phyloP scores from a whole-genome alignment of 1,284 basidiomycete species.

The Rhizopogon parksii region DNA sequence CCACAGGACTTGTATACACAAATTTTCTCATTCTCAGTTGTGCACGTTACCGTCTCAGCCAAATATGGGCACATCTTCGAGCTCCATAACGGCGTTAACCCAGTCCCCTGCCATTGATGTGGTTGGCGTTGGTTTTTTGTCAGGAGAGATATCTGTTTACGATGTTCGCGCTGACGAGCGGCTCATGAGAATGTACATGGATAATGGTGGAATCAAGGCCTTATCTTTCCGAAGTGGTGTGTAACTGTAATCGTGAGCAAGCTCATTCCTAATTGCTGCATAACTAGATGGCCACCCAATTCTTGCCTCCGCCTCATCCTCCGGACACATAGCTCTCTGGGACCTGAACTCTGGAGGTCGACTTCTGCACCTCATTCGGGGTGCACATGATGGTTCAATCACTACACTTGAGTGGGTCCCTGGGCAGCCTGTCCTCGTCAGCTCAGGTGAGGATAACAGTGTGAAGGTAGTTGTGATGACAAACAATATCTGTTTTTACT shows the following conservation, averaged over 20 bases:
- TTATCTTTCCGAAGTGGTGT: constrained; percentile 87
- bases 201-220: constrained; percentile 69
- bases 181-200: constrained; percentile 84
- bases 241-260: neutral
- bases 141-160: constrained; percentile 83
- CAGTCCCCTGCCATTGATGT: constrained; percentile 97
- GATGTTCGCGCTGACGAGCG: constrained; percentile 88
- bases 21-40: constrained; percentile 47
- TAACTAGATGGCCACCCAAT: constrained; percentile 75
- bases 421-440: constrained; percentile 83
- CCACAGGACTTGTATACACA: constrained; percentile 59
- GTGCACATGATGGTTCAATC: constrained; percentile 81
- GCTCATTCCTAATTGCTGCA: constrained; percentile 5
- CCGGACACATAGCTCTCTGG: constrained; percentile 86
- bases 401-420: constrained; percentile 83
- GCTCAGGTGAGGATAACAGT: constrained; percentile 87
- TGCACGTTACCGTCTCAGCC: constrained; percentile 33
- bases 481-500: neutral
- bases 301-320: constrained; percentile 80
- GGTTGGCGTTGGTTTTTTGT: constrained; percentile 83
- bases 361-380: constrained; percentile 76
- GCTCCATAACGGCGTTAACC: constrained; percentile 68
- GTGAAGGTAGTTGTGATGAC: constrained; percentile 58
- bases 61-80: constrained; percentile 39
- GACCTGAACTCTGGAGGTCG: constrained; percentile 79